Base-by-base conservation (phyloP, 2,329 filamentous ascomycete species). In the Ascochyta pisi region DNA sequence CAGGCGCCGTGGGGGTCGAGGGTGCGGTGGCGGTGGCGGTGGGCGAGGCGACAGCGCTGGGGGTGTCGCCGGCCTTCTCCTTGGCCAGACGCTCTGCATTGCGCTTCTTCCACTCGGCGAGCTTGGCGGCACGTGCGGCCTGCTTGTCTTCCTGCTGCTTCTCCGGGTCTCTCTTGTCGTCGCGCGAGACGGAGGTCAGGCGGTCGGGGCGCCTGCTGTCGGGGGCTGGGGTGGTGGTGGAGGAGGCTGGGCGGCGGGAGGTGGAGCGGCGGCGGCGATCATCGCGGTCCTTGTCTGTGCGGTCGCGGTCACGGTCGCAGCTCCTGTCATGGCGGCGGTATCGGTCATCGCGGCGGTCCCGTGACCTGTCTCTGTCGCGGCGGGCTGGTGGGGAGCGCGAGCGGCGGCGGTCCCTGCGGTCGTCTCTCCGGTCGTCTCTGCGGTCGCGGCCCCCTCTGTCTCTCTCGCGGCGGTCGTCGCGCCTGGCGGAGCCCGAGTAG, bases 101-200 rank as follows among this genome's bases (percentile, higher is more conserved):
- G 47, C 53, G 89, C 77, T 93, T 94, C 78, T 96, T 96, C 93
- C 92, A 96, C 54, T 91, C 90, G 73, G 94, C 91, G 26, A 66
- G 60, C 61, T 66, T 71, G 19, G 62, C 66, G 26, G 58, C 61
- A n/a, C 65, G 65, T 29, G 63, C 62, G 6, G 59, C 66, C 42
- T 64, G 63, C 50, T 72, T 65, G 34, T 70, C 66, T 49, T 68
- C 61, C 29, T 62, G 58, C 16, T 61, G 47, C 38, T 60, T 66
- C 58, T 64, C 65, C 40, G 65, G 39, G 80, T 86, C 69, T 10
- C 51, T 60, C 54, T 79, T 76, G 57, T 81, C 84, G 40, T 77
- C 67, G 58, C 76, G 83, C 10, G 80, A 77, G 40, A 80, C 78
- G 51, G 70, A 71, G 38, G 79, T 61, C 22, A 58, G 33, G 3